Conservation (phyloP, 345 rosid genomes). For the rapeseed (Brassica napus) region Da-Ae NC_063446.1:6596501-6597000, state of each 20-base stretch:
- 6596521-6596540: background rate
- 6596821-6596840: slow-evolving; percentile 22
- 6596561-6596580: background rate
- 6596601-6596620: slow-evolving; percentile 44
- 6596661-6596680: slow-evolving; percentile 34
- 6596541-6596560: slow-evolving; percentile 2
- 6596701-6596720: slow-evolving; percentile 19
- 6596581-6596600: slow-evolving; percentile 44
- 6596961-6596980: slow-evolving; percentile 45
- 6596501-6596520: background rate
- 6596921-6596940: slow-evolving; percentile 27
- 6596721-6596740: slow-evolving; percentile 42
- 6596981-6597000: slow-evolving; percentile 38
- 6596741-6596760: slow-evolving; percentile 38
- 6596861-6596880: slow-evolving; percentile 36
- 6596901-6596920: slow-evolving; percentile 23
- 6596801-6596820: slow-evolving; percentile 21
- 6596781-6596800: slow-evolving; percentile 42
- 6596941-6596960: slow-evolving; percentile 41
- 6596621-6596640: slow-evolving; percentile 34
- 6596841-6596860: slow-evolving; percentile 21
- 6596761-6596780: slow-evolving; percentile 44
- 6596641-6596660: slow-evolving; percentile 26
- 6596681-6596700: slow-evolving; percentile 31
- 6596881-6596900: slow-evolving; percentile 38